Conservation (phyloP, 306 rosid species). For the Senna siamea region DNA sequence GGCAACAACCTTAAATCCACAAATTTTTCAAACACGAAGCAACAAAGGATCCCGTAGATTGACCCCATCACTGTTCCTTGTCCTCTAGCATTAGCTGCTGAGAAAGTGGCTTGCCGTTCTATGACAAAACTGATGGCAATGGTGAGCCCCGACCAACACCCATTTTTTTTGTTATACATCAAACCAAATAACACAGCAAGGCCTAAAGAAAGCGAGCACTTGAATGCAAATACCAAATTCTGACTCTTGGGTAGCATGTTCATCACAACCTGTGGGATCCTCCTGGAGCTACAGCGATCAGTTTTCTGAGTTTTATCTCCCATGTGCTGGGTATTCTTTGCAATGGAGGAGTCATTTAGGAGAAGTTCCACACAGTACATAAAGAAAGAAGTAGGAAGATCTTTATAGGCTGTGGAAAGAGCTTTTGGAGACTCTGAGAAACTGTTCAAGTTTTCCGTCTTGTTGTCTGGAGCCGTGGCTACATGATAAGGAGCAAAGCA, state of each 20-base stretch:
- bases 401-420: slow-evolving; percentile 35
- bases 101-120: slow-evolving; percentile 65
- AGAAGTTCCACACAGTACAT: slow-evolving; percentile 63
- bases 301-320: slow-evolving; percentile 9
- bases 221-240: slow-evolving; percentile 63
- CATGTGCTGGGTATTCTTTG: slow-evolving; percentile 25
- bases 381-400: slow-evolving; percentile 63
- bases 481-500: slow-evolving; percentile 45
- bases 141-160: slow-evolving; percentile 79
- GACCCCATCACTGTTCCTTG: slow-evolving; percentile 88
- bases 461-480: slow-evolving; percentile 46
- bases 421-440: slow-evolving; percentile 37
- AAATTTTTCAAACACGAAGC: slow-evolving; percentile 46
- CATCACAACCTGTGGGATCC: slow-evolving; percentile 34
- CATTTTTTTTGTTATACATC: slow-evolving; percentile 58
- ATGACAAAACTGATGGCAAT: slow-evolving; percentile 64
- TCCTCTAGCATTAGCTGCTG: slow-evolving; percentile 67
- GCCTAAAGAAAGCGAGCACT: slow-evolving; percentile 72
- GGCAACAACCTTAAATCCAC: slow-evolving; percentile 50
- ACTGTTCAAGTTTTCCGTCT: slow-evolving; percentile 33
- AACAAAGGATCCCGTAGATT: slow-evolving; percentile 66
- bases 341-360: slow-evolving; percentile 39
- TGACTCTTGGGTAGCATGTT: slow-evolving; percentile 43
- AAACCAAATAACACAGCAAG: slow-evolving; percentile 73
- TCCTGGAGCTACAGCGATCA: slow-evolving; percentile 25